Evolutionary conservation across 371 early-diverging fungal species (phyloP).

Genomic region (Quaeritorhiza haematococci): DNA sequence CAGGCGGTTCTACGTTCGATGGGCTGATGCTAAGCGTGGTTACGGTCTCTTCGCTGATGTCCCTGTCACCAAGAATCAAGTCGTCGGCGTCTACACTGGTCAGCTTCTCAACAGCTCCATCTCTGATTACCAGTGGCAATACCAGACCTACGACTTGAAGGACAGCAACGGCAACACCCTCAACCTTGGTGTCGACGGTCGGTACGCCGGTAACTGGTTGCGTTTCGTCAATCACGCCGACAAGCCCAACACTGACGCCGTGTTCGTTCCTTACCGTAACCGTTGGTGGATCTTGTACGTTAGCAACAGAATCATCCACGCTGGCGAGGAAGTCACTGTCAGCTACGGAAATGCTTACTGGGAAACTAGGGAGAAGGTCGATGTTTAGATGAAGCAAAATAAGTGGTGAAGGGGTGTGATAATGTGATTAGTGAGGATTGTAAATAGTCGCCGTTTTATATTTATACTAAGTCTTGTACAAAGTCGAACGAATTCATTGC

Average conservation of each 20-base stretch:
- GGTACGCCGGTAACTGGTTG: slow-evolving; percentile 16
- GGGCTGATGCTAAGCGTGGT: slow-evolving; percentile 12
- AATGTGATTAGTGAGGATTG: no score
- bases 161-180: slow-evolving; percentile 9
- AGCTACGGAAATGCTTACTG: slow-evolving; percentile 22
- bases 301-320: slow-evolving; percentile 9
- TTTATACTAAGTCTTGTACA: no score
- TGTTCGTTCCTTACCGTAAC: slow-evolving; percentile 24
- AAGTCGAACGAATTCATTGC: no score
- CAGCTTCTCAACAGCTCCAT: slow-evolving; percentile 5
- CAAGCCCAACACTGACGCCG: slow-evolving; percentile 16
- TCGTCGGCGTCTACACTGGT: slow-evolving; percentile 19
- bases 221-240: slow-evolving; percentile 29
- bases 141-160: slow-evolving; percentile 10
- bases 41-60: slow-evolving; percentile 22
- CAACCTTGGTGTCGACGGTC: slow-evolving; percentile 14
- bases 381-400: no score
- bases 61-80: slow-evolving; percentile 4
- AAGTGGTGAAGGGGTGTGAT: no score
- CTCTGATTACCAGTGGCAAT: slow-evolving; percentile 15
- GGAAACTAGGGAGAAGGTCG: neutral
- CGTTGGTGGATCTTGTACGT: slow-evolving; percentile 26
- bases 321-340: slow-evolving; percentile 25
- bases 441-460: no score
- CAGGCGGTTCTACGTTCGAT: slow-evolving; percentile 20